phyloP scores from a whole-genome alignment of 345 rosid species.

The Heritiera fomes region DNA sequence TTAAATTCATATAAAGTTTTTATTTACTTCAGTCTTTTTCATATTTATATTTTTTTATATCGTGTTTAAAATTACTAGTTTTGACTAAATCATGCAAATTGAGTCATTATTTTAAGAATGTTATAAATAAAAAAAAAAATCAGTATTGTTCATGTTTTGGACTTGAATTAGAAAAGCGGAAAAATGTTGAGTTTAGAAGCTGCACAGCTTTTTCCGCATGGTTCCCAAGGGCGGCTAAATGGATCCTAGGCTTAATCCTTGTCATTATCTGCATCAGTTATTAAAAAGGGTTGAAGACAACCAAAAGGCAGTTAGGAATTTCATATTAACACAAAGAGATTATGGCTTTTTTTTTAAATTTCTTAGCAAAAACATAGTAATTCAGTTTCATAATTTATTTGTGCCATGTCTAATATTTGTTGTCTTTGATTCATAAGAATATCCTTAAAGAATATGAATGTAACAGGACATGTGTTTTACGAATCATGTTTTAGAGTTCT shows the following conservation, averaged over 20 bases:
- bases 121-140: no score
- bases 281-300: background rate
- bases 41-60: no score
- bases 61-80: no score
- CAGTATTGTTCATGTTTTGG: no score
- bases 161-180: background rate
- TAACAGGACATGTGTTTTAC: no score
- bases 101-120: no score
- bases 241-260: constrained; percentile 17
- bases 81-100: no score
- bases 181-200: background rate
- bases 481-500: background rate
- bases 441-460: no score
- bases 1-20: no score
- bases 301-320: background rate
- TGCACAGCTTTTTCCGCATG: background rate
- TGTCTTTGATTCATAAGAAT: background rate
- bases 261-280: background rate
- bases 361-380: background rate
- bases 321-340: background rate
- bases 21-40: no score
- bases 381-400: background rate
- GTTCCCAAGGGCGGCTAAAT: background rate
- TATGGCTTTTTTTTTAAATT: background rate
- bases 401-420: background rate